A percentile compares a stretch with the other conserved stretches of the same genome.
phyloP scores from a whole-genome alignment of 768 basidiomycete genomes.

The Roridomyces roridus region DNA sequence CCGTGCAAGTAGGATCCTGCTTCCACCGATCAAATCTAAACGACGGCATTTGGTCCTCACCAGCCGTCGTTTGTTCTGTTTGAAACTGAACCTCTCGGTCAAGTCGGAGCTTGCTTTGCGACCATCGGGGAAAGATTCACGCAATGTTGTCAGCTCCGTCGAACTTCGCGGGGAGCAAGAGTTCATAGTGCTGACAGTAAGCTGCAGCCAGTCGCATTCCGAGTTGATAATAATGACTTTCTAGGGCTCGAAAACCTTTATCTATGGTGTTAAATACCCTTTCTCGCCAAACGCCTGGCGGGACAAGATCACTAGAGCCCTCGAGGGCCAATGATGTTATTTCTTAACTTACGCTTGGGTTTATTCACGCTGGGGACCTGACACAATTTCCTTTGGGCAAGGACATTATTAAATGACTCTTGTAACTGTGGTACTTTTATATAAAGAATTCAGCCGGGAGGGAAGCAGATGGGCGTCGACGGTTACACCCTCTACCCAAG shows the following conservation, averaged over 20 bases:
- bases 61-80: constrained; percentile 58
- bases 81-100: constrained; percentile 56
- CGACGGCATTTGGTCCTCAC: constrained; percentile 63
- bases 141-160: constrained; percentile 50
- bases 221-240: background rate
- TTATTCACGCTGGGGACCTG: constrained; percentile 16
- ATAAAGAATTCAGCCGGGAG: constrained; percentile 71
- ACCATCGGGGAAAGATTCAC: constrained; percentile 49
- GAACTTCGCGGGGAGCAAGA: constrained; percentile 62
- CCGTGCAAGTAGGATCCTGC: constrained; percentile 59
- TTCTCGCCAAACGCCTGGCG: constrained; percentile 19
- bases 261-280: constrained; percentile 47
- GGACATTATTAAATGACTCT: constrained; percentile 13
- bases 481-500: constrained; percentile 54
- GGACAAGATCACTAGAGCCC: constrained; percentile 11
- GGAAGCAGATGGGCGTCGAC: constrained; percentile 92
- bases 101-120: constrained; percentile 60
- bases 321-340: background rate
- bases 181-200: constrained; percentile 66
- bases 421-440: constrained; percentile 18
- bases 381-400: background rate
- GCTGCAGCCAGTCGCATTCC: no score
- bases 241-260: constrained; percentile 43
- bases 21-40: constrained; percentile 57
- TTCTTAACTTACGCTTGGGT: constrained; percentile 2